Evolutionary conservation across 345 rosid species (phyloP).

Genomic region (Eucalyptus sideroxylon): DNA sequence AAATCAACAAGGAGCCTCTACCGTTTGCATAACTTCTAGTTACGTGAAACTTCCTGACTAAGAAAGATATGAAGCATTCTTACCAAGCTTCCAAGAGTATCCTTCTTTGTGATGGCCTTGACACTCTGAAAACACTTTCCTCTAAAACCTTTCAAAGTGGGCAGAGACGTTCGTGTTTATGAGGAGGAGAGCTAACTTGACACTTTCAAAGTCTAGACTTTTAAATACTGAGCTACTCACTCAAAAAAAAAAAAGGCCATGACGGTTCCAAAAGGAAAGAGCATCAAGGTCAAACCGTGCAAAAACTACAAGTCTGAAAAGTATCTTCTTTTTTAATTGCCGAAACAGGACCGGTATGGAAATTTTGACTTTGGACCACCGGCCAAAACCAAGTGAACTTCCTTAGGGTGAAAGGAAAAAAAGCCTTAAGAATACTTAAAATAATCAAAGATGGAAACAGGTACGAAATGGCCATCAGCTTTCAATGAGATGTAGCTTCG

Average conservation of each 20-base stretch:
- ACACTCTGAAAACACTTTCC: not conserved
- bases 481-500: not conserved
- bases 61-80: not conserved
- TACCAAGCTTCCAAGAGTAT: not conserved
- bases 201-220: not conserved
- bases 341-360: not conserved
- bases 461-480: not conserved
- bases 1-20: not conserved
- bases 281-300: slow-evolving; percentile 17
- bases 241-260: too few relatives aligned
- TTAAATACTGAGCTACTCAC: not conserved
- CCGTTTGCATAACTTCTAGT: not conserved
- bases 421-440: not conserved
- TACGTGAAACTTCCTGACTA: not conserved
- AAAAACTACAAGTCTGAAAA: not conserved
- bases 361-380: not conserved
- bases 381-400: not conserved
- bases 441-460: not conserved
- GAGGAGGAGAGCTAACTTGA: not conserved
- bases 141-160: not conserved
- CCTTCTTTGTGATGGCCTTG: not conserved
- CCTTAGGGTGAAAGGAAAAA: not conserved
- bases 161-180: not conserved
- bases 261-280: not conserved
- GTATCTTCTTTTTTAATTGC: not conserved